A percentile compares a stretch with the other conserved stretches of the same genome.
These are phyloP conservation scores for Calonectria henricotiae DNA, from an alignment of 2,329 filamentous ascomycete species.

Conservation along the genomic window DNA sequence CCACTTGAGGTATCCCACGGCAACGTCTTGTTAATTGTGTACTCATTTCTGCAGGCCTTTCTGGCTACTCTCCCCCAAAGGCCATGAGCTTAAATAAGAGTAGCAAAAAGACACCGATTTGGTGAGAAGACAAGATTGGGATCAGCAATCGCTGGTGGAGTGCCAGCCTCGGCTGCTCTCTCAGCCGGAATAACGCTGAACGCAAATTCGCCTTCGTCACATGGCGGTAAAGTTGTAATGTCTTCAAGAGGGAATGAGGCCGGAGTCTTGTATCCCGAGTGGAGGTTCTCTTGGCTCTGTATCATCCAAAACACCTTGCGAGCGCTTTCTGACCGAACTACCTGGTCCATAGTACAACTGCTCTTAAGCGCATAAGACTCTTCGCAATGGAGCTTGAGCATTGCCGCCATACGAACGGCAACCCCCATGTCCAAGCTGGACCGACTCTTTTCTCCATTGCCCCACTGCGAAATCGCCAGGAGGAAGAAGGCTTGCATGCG, in stretches of 20 bases:
- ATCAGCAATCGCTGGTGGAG: constrained; percentile 51
- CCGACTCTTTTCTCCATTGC: constrained; percentile 54
- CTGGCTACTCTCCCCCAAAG: constrained; percentile 59
- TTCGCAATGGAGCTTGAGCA: constrained; percentile 58
- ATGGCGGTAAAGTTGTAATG: constrained; percentile 58
- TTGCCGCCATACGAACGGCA: constrained; percentile 57
- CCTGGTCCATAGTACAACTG: constrained; percentile 50
- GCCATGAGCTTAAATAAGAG: constrained; percentile 58
- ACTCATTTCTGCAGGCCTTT: constrained; percentile 47
- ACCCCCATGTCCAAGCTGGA: constrained; percentile 59
- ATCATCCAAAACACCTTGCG: constrained; percentile 60
- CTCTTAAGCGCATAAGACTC: constrained; percentile 55
- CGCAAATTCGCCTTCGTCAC: constrained; percentile 59
- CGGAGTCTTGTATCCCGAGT: constrained; percentile 57
- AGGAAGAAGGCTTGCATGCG: constrained; percentile 56
- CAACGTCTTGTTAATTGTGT: constrained; percentile 30
- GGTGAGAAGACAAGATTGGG: constrained; percentile 48
- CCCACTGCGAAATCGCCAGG: constrained; percentile 56
- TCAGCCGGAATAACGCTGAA: constrained; percentile 54
- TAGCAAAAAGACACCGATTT: constrained; percentile 58
- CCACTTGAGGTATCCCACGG: constrained; percentile 52
- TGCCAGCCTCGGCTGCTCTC: constrained; percentile 56
- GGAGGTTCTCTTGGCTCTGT: constrained; percentile 58
- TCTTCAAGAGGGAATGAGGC: constrained; percentile 56
- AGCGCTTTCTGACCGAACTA: constrained; percentile 56